Percentiles rank a stretch among this genome's conserved stretches.
Evolutionary conservation across 192 early-diverging fungal species (phyloP).

Genomic region (Mortierella hygrophila): DNA sequence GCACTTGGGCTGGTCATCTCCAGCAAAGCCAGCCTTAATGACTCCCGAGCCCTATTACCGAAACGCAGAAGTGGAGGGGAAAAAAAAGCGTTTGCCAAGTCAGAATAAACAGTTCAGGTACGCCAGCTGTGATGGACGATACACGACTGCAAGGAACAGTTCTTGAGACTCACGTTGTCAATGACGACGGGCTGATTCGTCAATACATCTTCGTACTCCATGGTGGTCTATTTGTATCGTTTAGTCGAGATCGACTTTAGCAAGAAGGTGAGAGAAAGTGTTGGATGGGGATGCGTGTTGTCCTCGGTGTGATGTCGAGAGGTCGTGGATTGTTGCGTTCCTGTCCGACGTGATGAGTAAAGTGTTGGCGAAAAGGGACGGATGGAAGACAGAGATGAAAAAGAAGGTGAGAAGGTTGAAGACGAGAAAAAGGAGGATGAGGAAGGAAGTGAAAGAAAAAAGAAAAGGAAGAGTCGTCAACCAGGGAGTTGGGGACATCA

Average conservation of each 20-base stretch:
- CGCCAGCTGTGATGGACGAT: background rate
- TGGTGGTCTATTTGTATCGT: constrained; percentile 29
- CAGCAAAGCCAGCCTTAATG: constrained; percentile 99
- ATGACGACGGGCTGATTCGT: constrained; percentile 99
- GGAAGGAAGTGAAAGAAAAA: constrained; percentile 1
- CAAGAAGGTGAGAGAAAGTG: background rate
- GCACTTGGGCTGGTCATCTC: constrained; percentile 96
- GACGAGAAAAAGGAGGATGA: background rate
- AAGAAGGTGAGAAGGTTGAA: background rate
- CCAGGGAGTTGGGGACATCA: no score
- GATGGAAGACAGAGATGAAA: background rate
- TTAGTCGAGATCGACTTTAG: background rate
- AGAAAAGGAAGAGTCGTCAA: background rate
- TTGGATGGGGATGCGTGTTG: background rate
- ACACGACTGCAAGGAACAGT: background rate
- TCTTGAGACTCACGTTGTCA: constrained; percentile 88
- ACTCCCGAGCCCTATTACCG: constrained; percentile 92
- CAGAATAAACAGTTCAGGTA: constrained; percentile 15
- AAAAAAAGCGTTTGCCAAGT: background rate
- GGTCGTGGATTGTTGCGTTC: background rate
- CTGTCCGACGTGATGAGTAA: background rate
- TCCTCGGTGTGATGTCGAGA: background rate
- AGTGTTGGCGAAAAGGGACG: background rate
- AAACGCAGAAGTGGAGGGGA: background rate
- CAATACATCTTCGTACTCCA: constrained; percentile 93